These are phyloP conservation scores for Dianthus caryophyllus DNA, from an alignment of 148 eudicot species.

Conservation along the genomic window DNA sequence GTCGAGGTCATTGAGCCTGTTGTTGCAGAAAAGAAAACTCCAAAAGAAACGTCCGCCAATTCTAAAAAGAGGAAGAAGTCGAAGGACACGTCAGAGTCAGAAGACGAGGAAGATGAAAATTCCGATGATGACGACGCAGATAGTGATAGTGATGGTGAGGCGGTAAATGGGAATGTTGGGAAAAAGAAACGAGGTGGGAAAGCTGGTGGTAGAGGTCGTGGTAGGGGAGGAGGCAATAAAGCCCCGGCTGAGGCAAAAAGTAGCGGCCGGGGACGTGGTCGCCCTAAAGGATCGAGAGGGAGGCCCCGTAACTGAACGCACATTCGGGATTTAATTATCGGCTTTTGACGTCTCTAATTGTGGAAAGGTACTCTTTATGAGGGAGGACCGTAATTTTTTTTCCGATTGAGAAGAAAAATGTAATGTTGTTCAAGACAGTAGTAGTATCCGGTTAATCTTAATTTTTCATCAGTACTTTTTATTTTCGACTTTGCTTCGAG, in stretches of 20 bases:
- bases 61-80: conserved; percentile 71
- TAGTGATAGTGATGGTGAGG: conserved; percentile 48
- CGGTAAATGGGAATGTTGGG: conserved; percentile 46
- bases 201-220: conserved; percentile 60
- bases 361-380: conserved; percentile 21
- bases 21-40: conserved; percentile 34
- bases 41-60: conserved; percentile 42
- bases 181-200: conserved; percentile 59
- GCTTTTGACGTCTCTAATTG: conserved; percentile 26
- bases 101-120: conserved; percentile 46
- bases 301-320: conserved; percentile 45
- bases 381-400: conserved; percentile 1
- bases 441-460: not conserved
- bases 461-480: conserved; percentile 5
- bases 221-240: conserved; percentile 56
- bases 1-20: conserved; percentile 36
- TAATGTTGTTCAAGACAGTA: not conserved
- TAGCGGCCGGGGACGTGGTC: conserved; percentile 27
- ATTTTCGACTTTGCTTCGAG: conserved; percentile 1
- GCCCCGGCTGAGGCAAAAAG: conserved; percentile 43
- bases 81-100: conserved; percentile 59
- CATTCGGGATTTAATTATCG: conserved; percentile 5
- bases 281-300: conserved; percentile 60
- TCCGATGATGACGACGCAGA: conserved; percentile 36
- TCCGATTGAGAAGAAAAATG: not conserved